Evolutionary conservation across 768 basidiomycete species (phyloP).

Genomic region (Naganishia vaughanmartiniae): DNA sequence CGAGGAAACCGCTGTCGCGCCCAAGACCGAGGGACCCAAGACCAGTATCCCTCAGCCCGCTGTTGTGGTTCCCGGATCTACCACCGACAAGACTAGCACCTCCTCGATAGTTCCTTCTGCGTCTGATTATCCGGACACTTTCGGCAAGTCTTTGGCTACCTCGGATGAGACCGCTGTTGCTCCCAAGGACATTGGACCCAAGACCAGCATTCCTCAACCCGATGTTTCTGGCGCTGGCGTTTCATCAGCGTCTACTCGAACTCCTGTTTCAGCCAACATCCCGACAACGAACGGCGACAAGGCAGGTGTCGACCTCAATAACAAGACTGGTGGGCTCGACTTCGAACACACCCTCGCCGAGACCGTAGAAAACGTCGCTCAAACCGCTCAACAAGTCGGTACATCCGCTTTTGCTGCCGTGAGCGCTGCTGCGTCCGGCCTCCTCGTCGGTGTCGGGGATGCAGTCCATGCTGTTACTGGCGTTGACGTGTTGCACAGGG

Average conservation of each 20-base stretch:
- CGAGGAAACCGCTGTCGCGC: slow-evolving; percentile 17
- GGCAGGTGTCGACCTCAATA: not conserved
- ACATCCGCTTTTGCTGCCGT: slow-evolving; percentile 40
- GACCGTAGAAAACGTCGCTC: slow-evolving; percentile 8
- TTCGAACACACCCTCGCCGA: not conserved
- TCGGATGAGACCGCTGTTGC: slow-evolving; percentile 11
- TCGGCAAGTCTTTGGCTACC: too few species aligned
- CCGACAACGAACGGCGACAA: slow-evolving; percentile 21
- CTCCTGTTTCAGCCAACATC: slow-evolving; percentile 23
- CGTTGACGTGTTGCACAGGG: slow-evolving; percentile 42
- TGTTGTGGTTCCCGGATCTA: slow-evolving; percentile 2
- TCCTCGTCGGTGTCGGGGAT: slow-evolving; percentile 29
- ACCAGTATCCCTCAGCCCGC: slow-evolving; percentile 14
- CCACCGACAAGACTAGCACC: not conserved
- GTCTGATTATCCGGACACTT: too few species aligned
- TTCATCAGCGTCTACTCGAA: slow-evolving; percentile 8
- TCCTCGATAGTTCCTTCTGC: not conserved
- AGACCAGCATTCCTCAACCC: slow-evolving; percentile 4
- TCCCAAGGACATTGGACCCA: slow-evolving; percentile 12
- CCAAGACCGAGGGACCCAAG: slow-evolving; percentile 8
- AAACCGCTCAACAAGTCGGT: slow-evolving; percentile 19
- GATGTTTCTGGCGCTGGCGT: not conserved
- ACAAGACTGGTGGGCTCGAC: not conserved
- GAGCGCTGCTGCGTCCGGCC: slow-evolving; percentile 35
- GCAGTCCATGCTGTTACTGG: slow-evolving; percentile 48